These are phyloP conservation scores for Volvox africanus DNA, from an alignment of 139 green algal genomes.

Conservation along the genomic window DNA sequence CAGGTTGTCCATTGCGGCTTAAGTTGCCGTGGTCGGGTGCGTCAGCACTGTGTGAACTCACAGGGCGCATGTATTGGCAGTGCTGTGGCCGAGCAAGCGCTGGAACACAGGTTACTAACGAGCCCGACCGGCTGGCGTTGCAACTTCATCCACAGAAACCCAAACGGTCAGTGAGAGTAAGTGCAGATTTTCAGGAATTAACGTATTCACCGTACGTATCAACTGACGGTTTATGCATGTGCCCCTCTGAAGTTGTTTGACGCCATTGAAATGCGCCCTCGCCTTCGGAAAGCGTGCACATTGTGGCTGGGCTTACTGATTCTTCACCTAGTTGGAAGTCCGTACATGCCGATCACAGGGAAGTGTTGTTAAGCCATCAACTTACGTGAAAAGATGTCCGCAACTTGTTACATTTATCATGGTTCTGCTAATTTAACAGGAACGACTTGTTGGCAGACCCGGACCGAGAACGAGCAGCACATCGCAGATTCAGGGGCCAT, in stretches of 20 bases:
- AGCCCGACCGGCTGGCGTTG: neutral
- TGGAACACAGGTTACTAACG: neutral
- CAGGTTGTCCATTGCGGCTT: slow-evolving; percentile 35
- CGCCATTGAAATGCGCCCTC: too few species aligned
- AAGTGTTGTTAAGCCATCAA: too few species aligned
- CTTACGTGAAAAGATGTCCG: neutral
- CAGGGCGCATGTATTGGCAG: slow-evolving; percentile 44
- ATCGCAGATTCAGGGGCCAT: neutral
- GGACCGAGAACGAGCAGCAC: neutral
- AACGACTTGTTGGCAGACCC: neutral
- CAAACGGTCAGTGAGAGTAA: neutral
- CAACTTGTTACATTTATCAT: neutral
- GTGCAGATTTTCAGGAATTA: too few species aligned
- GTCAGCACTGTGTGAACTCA: slow-evolving; percentile 40
- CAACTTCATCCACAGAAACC: neutral
- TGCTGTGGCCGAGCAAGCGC: slow-evolving; percentile 36
- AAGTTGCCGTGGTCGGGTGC: slow-evolving; percentile 41
- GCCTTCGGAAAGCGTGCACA: too few species aligned
- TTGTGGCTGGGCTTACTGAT: too few species aligned
- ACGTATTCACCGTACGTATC: too few species aligned
- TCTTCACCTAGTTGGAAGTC: too few species aligned
- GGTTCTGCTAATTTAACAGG: neutral
- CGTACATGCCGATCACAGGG: too few species aligned
- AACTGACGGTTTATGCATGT: too few species aligned
- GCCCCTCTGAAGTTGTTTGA: too few species aligned